Percentiles rank a stretch among this genome's conserved stretches.
These are phyloP conservation scores for Mortierella sp. DNA, from an alignment of 371 early-diverging fungal species.

Conservation along the genomic window DNA sequence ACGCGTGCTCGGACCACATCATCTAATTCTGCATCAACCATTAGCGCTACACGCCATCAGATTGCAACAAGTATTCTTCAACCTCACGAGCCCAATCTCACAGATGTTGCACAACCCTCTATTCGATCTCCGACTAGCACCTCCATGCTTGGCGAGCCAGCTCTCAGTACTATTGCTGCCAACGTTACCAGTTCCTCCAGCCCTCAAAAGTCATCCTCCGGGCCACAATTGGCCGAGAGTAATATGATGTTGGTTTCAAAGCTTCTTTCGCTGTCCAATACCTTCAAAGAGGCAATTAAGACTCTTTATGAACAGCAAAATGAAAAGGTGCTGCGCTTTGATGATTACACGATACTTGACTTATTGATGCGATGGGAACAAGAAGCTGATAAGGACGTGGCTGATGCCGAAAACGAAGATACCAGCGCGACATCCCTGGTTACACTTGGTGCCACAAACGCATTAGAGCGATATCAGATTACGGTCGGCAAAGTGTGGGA, in stretches of 20 bases:
- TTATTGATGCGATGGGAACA: slow-evolving; percentile 51
- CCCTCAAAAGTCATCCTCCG: background rate
- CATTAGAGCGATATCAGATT: slow-evolving; percentile 49
- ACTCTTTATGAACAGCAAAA: slow-evolving; percentile 55
- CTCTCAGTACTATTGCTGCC: slow-evolving; percentile 33
- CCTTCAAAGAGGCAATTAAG: slow-evolving; percentile 38
- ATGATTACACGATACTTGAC: slow-evolving; percentile 49
- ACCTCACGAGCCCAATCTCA: slow-evolving; percentile 37
- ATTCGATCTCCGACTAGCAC: slow-evolving; percentile 21
- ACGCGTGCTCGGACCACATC: slow-evolving; percentile 55
- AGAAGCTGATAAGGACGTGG: slow-evolving; percentile 34
- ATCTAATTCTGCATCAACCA: slow-evolving; percentile 40
- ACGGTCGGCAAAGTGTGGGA: slow-evolving; percentile 48
- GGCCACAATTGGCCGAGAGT: slow-evolving; percentile 24
- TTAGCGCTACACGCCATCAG: slow-evolving; percentile 51
- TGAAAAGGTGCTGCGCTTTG: slow-evolving; percentile 52
- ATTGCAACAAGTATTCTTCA: slow-evolving; percentile 55
- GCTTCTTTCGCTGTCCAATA: slow-evolving; percentile 29
- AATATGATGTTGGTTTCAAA: slow-evolving; percentile 34
- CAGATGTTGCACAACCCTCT: slow-evolving; percentile 31
- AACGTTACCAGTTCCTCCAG: background rate
- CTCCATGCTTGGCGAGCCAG: slow-evolving; percentile 35
- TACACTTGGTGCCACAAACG: slow-evolving; percentile 45
- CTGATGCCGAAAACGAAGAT: slow-evolving; percentile 13
- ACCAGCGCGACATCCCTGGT: slow-evolving; percentile 40